Percentiles rank a stretch among this genome's conserved stretches.
Conservation (phyloP, 2,329 filamentous ascomycete genomes). For the Boeremia lycopersici region DNA sequence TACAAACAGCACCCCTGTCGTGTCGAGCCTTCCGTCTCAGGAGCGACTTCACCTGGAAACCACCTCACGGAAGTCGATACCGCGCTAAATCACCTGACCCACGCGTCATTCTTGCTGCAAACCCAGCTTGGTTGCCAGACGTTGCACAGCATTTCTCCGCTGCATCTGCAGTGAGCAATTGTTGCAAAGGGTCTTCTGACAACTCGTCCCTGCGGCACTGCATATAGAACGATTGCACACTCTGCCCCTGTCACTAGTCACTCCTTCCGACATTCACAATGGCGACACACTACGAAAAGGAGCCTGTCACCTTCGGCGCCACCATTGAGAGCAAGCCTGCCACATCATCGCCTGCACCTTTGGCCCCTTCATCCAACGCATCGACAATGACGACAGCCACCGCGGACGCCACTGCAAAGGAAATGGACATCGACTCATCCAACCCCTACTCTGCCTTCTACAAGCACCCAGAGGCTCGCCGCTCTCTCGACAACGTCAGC, state of each 20-base stretch:
- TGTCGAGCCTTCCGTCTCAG: constrained; percentile 5
- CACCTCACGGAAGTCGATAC: constrained; percentile 7
- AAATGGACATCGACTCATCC: constrained; percentile 40
- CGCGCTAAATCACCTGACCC: constrained; percentile 12
- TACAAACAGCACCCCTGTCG: constrained; percentile 3
- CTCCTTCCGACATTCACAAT: constrained; percentile 30
- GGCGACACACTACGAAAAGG: constrained; percentile 36
- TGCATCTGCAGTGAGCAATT: constrained; percentile 22
- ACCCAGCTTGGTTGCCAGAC: constrained; percentile 10
- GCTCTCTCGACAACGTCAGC: constrained; percentile 47
- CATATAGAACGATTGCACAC: constrained; percentile 12
- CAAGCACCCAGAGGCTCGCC: constrained; percentile 52
- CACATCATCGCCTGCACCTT: constrained; percentile 10
- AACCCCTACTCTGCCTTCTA: constrained; percentile 56
- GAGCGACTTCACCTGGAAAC: not conserved
- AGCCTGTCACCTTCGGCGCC: constrained; percentile 52
- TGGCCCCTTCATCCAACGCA: constrained; percentile 41
- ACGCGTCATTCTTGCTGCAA: constrained; percentile 24
- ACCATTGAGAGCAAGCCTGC: constrained; percentile 42
- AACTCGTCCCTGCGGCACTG: constrained; percentile 11
- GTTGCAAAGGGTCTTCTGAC: constrained; percentile 19
- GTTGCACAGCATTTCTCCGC: constrained; percentile 23
- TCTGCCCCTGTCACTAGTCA: constrained; percentile 12
- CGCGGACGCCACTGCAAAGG: constrained; percentile 40
- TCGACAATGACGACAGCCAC: constrained; percentile 42